Evolutionary conservation across 768 basidiomycete genomes (phyloP), one percentile per base, ranked within the genome.

Genomic region (Baorangia bicolor): DNA sequence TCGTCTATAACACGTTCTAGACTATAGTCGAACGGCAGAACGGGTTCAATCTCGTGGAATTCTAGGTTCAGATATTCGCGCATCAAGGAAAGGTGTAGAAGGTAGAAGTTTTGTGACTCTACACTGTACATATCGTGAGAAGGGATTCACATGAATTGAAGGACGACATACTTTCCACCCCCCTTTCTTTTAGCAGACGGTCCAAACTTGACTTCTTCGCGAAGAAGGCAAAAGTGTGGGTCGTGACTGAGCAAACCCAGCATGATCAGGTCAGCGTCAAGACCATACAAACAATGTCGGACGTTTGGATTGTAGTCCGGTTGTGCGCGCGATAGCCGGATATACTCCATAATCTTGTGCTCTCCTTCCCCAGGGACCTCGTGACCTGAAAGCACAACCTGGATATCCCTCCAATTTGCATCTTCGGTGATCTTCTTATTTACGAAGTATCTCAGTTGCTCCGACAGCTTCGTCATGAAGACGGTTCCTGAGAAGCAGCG

Each of bases 331-430:
- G 90, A 87, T 57, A 94, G 75, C 37, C 97, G 88, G 69, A 99
- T 98, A 74, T 95, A 99, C 71, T 98, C 97, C 91, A 98, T 98
- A 63, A 99, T 95, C 80, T 99, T 99, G 83, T 99, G 97, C 70
- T 99, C 97, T 56, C 97, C 97, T 74, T 99, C 97, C 62, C 97
- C 97, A 0, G 97, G 97, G 4, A 98, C 95, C 64, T 99, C 96
- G 71, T 98, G 94, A 12, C 97, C 97, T 28, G 93, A 96, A 35
- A 99, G 78, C 37, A 99, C 91, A 21, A 98, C 94, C 66, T 94
- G 80, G 39, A 98, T 85, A 52, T 88, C 82, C 56, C 92, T 79
- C 97, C 97, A 99, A 70, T 94, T 88, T 3, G 97, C 84, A 73
- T 99, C 97, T 69, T 99, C 97, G 0, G 87, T 84, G 31, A 98